Conservation (phyloP, 139 green algal species). For the Coelastrella sp. region DNA sequence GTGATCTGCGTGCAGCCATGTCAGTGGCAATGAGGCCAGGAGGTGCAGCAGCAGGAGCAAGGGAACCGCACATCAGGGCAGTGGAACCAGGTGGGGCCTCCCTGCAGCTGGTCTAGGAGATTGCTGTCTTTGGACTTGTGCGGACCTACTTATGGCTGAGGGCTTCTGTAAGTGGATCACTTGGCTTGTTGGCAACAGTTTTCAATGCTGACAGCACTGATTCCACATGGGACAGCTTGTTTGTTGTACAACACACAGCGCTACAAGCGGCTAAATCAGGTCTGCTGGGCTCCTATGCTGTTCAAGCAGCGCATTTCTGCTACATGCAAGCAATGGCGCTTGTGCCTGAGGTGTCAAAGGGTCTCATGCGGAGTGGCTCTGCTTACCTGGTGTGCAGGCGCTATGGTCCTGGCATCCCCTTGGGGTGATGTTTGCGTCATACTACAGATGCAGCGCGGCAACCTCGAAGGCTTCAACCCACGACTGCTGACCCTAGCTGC, state of each 20-base stretch:
- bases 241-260: no score
- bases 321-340: background rate
- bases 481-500: slow-evolving; percentile 87
- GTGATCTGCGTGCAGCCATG: slow-evolving; percentile 62
- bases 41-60: slow-evolving; percentile 47
- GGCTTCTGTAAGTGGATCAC: no score
- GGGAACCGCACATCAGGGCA: slow-evolving; percentile 64
- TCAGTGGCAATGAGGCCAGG: slow-evolving; percentile 79
- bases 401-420: slow-evolving; percentile 34
- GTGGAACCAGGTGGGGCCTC: slow-evolving; percentile 72
- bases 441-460: slow-evolving; percentile 94
- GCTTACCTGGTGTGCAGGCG: slow-evolving; percentile 10
- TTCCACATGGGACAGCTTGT: background rate
- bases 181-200: no score
- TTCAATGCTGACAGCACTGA: background rate
- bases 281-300: background rate
- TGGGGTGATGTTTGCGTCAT: slow-evolving; percentile 59
- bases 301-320: no score
- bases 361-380: background rate
- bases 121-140: no score
- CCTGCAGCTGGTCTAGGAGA: no score
- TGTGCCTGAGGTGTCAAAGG: background rate
- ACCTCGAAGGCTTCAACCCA: slow-evolving; percentile 90
- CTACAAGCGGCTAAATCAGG: no score
- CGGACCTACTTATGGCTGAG: no score